Base-by-base conservation (phyloP, 805 yeast species). In the Ogataea ganodermae region DNA sequence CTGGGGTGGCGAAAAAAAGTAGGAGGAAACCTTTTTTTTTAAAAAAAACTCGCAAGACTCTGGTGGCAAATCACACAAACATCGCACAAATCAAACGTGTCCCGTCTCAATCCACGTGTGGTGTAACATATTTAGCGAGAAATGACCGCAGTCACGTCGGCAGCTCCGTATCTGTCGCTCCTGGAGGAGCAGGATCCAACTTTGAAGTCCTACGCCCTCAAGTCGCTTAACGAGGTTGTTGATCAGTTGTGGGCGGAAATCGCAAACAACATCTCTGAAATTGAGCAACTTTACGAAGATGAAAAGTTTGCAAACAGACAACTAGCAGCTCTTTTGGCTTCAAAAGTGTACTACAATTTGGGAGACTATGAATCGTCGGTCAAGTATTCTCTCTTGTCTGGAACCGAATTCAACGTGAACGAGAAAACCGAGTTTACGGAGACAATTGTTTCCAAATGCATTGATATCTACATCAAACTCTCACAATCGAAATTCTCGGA, bases 181-280 rank as follows among this genome's bases (percentile, higher is more conserved):
- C 76, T 94, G 63, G 81, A 82, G 52, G 99, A 94, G 71, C 75
- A 82, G 7, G 97, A 94, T 65, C 70, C 78, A 42, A 69, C 77
- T 44, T 79, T 94, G 56, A 91, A 89, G 67, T 75, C 84, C 28
- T 88, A 89, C 64, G 99, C 98, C 16, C 77, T 94, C 62, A 73
- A 84, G 47, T 83, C 96, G 16, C 79, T 94, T 56, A 87, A 90
- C 64, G 78, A 72, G 22, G 79, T 86, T 42, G 97, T 89, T 43
- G 96, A 90, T 70, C 91, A 89, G 67, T 76, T 89, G 49, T 94
- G 99, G 99, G 89, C 99, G 2, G 98, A 94, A 72, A 87, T 94
- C 48, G 96, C 99, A 48, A 94, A 94, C 70, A 83, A 79, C 61
- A 80, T 94, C 51, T 74, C 88, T 23, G 90, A 87, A 46, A 86